phyloP scores from a whole-genome alignment of 371 early-diverging fungal genomes.

The Actinomucor elegans region DNA sequence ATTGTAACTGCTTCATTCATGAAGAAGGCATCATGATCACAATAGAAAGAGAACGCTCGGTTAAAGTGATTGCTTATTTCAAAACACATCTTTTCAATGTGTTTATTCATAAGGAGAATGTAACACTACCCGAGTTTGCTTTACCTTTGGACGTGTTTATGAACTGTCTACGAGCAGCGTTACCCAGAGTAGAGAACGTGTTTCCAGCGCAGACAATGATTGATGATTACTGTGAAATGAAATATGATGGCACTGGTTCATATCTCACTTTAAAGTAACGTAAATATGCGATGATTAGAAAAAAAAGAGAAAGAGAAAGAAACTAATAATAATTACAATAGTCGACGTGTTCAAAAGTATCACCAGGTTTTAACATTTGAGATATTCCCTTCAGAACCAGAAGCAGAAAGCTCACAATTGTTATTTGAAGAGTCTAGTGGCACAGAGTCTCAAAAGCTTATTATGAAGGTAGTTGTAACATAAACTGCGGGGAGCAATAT shows the following conservation, averaged over 20 bases:
- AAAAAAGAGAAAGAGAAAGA: no score
- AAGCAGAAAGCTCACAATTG: slow-evolving; percentile 25
- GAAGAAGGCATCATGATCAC: slow-evolving; percentile 42
- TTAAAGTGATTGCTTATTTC: slow-evolving; percentile 38
- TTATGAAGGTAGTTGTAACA: slow-evolving; percentile 25
- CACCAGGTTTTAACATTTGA: slow-evolving; percentile 17
- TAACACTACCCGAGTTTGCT: slow-evolving; percentile 26
- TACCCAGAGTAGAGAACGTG: slow-evolving; percentile 3
- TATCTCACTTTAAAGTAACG: slow-evolving; percentile 25
- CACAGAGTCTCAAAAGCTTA: slow-evolving; percentile 15
- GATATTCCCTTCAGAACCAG: slow-evolving; percentile 33
- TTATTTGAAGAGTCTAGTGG: slow-evolving; percentile 11
- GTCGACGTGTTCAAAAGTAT: slow-evolving; percentile 22
- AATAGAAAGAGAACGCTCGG: slow-evolving; percentile 24
- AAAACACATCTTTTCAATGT: slow-evolving; percentile 29
- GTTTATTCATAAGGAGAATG: slow-evolving; percentile 13
- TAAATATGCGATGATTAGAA: no score
- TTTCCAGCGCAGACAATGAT: background rate
- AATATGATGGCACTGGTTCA: slow-evolving; percentile 29
- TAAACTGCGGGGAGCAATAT: no score
- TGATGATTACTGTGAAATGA: slow-evolving; percentile 30
- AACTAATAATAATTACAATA: slow-evolving; percentile 1
- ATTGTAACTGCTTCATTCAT: slow-evolving; percentile 27
- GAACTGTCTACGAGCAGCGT: slow-evolving; percentile 24
- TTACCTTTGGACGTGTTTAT: slow-evolving; percentile 26